phyloP scores from a whole-genome alignment of 805 yeast genomes.

The Zygoascus biomembranicola region DNA sequence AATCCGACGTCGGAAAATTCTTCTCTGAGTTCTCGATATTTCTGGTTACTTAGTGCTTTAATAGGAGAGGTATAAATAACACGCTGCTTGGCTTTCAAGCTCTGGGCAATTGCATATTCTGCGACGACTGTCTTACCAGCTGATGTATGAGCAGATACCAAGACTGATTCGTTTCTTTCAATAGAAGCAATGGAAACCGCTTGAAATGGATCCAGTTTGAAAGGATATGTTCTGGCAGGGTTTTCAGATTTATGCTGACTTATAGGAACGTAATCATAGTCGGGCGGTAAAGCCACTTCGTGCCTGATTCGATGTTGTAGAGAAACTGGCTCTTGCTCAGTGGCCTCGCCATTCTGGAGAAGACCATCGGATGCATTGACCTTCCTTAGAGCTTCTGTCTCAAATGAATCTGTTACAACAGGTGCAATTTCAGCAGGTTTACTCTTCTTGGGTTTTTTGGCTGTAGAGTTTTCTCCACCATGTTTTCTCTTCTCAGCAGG shows the following conservation, averaged over 20 bases:
- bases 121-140: slow-evolving; percentile 98
- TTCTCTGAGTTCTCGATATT: slow-evolving; percentile 82
- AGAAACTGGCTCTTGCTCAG: slow-evolving; percentile 49
- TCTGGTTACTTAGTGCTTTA: slow-evolving; percentile 90
- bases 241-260: slow-evolving; percentile 75
- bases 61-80: slow-evolving; percentile 94
- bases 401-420: slow-evolving; percentile 78
- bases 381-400: slow-evolving; percentile 82
- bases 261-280: slow-evolving; percentile 79
- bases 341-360: slow-evolving; percentile 33
- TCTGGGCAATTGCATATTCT: slow-evolving; percentile 93
- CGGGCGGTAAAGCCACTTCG: slow-evolving; percentile 94
- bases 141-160: slow-evolving; percentile 96
- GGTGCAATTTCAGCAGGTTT: slow-evolving; percentile 9
- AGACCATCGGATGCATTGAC: slow-evolving; percentile 77
- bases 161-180: slow-evolving; percentile 86
- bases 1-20: slow-evolving; percentile 96
- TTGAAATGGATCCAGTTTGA: slow-evolving; percentile 93
- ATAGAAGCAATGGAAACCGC: slow-evolving; percentile 94
- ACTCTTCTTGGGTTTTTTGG: neutral
- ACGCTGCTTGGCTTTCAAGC: slow-evolving; percentile 83
- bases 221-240: slow-evolving; percentile 84
- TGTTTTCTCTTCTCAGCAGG: neutral
- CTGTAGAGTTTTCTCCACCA: neutral
- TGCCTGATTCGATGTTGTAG: slow-evolving; percentile 92